Percentiles rank a stretch among this genome's conserved stretches.
These are phyloP conservation scores for Sporothrix inflata DNA, from an alignment of 2,329 filamentous ascomycete species.

Conservation along the genomic window DNA sequence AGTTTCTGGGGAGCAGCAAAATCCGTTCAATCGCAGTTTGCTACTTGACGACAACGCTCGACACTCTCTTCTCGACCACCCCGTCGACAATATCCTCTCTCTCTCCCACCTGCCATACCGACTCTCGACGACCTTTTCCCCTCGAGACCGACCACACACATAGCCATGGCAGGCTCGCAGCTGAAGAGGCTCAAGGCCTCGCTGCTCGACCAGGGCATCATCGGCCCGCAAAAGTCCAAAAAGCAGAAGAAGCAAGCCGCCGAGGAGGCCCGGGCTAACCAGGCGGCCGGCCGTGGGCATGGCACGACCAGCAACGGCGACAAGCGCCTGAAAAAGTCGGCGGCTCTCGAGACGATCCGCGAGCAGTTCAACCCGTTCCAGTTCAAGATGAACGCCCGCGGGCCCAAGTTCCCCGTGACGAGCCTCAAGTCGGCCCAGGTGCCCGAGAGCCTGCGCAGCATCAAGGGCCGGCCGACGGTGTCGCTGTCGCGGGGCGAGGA, in stretches of 20 bases:
- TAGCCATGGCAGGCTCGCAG: conserved; percentile 87
- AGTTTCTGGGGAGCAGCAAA: conserved; percentile 22
- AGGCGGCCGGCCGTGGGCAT: conserved; percentile 37
- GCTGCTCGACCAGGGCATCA: conserved; percentile 83
- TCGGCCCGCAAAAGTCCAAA: conserved; percentile 90
- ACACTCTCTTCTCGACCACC: neutral
- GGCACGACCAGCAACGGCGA: conserved; percentile 53
- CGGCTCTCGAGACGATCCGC: conserved; percentile 81
- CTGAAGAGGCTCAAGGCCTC: conserved; percentile 94
- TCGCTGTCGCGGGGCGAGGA: conserved; percentile 87
- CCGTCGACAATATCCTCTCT: neutral
- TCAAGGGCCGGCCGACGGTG: conserved; percentile 76
- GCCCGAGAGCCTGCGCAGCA: conserved; percentile 58
- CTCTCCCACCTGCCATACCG: neutral
- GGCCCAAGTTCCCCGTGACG: conserved; percentile 83
- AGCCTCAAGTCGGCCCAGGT: conserved; percentile 60
- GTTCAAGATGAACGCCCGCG: conserved; percentile 76
- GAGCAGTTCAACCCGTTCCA: conserved; percentile 99
- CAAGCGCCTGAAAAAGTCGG: conserved; percentile 75
- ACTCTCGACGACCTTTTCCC: neutral
- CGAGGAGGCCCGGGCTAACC: conserved; percentile 61
- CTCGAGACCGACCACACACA: conserved; percentile 30
- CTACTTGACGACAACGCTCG: conserved; percentile 4
- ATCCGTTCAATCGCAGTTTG: neutral
- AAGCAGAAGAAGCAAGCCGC: conserved; percentile 82